phyloP scores from a whole-genome alignment of 2,329 filamentous ascomycete species.

The Macroventuria anomochaeta region DNA sequence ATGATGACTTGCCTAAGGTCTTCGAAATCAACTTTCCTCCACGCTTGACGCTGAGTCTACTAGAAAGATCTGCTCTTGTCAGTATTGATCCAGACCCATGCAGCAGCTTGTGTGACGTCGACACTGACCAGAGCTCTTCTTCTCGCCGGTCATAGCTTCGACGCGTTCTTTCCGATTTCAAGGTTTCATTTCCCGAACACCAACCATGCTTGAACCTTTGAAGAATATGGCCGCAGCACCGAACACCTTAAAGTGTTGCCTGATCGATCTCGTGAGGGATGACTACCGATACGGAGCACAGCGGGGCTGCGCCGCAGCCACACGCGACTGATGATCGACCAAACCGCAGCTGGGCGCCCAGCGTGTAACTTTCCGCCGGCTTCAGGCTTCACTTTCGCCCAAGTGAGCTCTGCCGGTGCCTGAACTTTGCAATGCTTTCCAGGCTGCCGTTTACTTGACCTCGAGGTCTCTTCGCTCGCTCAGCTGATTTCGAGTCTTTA shows the following conservation, averaged over 20 bases:
- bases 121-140: slow-evolving; percentile 39
- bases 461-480: slow-evolving; percentile 19
- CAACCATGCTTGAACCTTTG: slow-evolving; percentile 10
- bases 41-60: slow-evolving; percentile 36
- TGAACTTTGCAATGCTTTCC: slow-evolving; percentile 35
- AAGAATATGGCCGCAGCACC: background rate
- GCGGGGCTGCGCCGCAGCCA: slow-evolving; percentile 16
- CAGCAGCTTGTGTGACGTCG: slow-evolving; percentile 2
- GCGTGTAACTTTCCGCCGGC: slow-evolving; percentile 13
- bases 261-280: slow-evolving; percentile 10
- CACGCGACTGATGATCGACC: slow-evolving; percentile 25
- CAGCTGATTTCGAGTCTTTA: slow-evolving; percentile 1
- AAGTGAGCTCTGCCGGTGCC: slow-evolving; percentile 28
- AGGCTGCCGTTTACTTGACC: slow-evolving; percentile 42
- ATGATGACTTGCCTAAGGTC: slow-evolving; percentile 27
- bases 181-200: slow-evolving; percentile 21
- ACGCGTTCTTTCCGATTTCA: slow-evolving; percentile 22
- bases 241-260: slow-evolving; percentile 7
- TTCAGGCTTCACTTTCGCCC: slow-evolving; percentile 35
- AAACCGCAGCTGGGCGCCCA: slow-evolving; percentile 23
- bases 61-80: slow-evolving; percentile 30
- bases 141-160: slow-evolving; percentile 38
- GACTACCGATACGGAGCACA: slow-evolving; percentile 7
- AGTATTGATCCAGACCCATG: slow-evolving; percentile 3
- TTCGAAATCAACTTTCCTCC: slow-evolving; percentile 32